Base-by-base conservation (phyloP, 495 filamentous ascomycete species). In the Penicillium atrosanguineum region DNA sequence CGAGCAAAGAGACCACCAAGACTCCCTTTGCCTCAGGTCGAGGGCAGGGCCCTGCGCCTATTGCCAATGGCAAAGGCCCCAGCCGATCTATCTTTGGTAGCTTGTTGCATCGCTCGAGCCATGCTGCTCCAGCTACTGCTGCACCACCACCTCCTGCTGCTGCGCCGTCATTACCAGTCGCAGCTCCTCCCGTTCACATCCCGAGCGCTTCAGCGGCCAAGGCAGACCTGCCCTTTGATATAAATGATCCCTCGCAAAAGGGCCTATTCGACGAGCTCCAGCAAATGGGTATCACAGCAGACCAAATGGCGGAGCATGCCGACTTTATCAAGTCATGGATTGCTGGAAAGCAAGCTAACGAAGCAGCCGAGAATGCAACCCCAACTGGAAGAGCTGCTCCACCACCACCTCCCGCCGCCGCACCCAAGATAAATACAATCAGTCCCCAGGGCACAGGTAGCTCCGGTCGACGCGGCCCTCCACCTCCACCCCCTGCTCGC, bases 281-380 rank as follows among this genome's bases (percentile, higher is more conserved):
- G 60, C 73, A 82, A 25, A 91, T 96, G 85, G 94, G 93, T 4
- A 89, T 97, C 41, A 95, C 89, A 1, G 88, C 94, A 61, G 93
- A 96, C 63, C 87, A 94, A 59, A 94, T 97, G 51, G 85, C 83
- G 48, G 88, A 95, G 51, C 92, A 97, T 62, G 87, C 91, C 38
- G 93, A 96, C 48, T 97, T 97, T 60, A 98, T 97, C 69, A 90
- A 93, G 69, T 79, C 85, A 16, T 98, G 94, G 62, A 87, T 97
- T 59, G 86, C 86, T 57, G 81, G 94, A 67, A 84, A 90, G 60
- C 88, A 93, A 67, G 79, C 79, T 26, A 77, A 78, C 45, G 60
- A 71, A 72, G 57, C 71, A 43, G 67, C 71, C 59, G 50, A 60
- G 31, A 52, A 39, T 26, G 59, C 66, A 26, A 52, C 64, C 23